phyloP scores from a whole-genome alignment of 2,329 filamentous ascomycete genomes.

The Lojkania enalia region DNA sequence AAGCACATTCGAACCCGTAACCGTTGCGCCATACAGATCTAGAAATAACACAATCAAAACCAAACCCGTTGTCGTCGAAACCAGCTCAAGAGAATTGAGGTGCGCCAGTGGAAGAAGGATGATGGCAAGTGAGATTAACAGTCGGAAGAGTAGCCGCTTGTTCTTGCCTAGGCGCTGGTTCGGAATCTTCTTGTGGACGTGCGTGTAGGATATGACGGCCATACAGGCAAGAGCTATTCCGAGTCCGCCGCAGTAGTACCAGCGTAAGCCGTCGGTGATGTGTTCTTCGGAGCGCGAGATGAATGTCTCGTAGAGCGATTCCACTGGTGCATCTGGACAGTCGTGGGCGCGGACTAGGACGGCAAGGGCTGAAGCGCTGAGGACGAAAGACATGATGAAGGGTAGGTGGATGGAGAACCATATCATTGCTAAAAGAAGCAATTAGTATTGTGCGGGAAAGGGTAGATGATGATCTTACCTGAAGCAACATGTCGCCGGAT shows the following conservation, averaged over 20 bases:
- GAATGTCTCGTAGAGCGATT: conserved; percentile 57
- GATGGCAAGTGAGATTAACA: conserved; percentile 55
- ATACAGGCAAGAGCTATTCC: conserved; percentile 60
- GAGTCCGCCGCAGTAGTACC: conserved; percentile 67
- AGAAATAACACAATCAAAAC: conserved; percentile 38
- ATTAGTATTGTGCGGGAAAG: neutral
- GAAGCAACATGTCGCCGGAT: conserved; percentile 58
- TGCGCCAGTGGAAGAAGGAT: conserved; percentile 58
- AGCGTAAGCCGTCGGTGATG: conserved; percentile 59
- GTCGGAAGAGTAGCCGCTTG: conserved; percentile 57
- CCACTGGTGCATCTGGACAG: conserved; percentile 51
- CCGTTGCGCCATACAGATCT: conserved; percentile 41
- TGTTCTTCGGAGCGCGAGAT: conserved; percentile 53
- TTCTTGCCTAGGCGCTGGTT: conserved; percentile 56
- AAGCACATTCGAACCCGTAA: conserved; percentile 32
- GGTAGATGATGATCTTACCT: conserved; percentile 37
- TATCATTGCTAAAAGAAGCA: conserved; percentile 47
- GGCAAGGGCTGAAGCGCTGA: conserved; percentile 61
- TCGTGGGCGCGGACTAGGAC: conserved; percentile 64
- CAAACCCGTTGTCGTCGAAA: conserved; percentile 46
- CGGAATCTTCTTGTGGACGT: conserved; percentile 59
- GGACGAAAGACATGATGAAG: conserved; percentile 66
- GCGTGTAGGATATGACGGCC: conserved; percentile 57
- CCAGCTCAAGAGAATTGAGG: conserved; percentile 43
- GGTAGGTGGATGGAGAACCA: conserved; percentile 63